Conservation (phyloP, 805 yeast species). For the Alloascoidea hylecoeti region DNA sequence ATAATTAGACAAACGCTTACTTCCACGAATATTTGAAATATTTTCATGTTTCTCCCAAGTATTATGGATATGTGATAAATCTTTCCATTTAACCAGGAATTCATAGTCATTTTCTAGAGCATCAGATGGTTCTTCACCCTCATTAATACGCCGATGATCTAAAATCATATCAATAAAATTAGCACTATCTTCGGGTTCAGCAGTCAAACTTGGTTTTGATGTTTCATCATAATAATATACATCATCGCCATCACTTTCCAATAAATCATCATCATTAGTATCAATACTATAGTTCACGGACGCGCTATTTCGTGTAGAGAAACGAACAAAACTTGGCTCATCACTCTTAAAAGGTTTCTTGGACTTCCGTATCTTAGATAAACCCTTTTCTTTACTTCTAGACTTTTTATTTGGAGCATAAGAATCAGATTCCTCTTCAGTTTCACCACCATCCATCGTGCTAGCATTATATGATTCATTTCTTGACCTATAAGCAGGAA, state of each 20-base stretch:
- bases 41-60: slow-evolving; percentile 72
- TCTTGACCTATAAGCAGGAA: neutral
- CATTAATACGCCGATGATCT: slow-evolving; percentile 32
- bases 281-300: slow-evolving; percentile 71
- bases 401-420: slow-evolving; percentile 8
- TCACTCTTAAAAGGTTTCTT: slow-evolving; percentile 5
- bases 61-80: slow-evolving; percentile 81
- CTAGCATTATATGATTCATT: slow-evolving; percentile 18
- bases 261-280: slow-evolving; percentile 37
- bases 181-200: slow-evolving; percentile 23
- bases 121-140: slow-evolving; percentile 17
- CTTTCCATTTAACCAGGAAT: slow-evolving; percentile 67
- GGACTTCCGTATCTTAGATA: slow-evolving; percentile 8
- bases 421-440: neutral
- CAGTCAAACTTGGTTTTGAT: neutral
- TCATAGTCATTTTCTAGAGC: neutral
- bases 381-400: slow-evolving; percentile 9
- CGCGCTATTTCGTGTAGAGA: slow-evolving; percentile 60
- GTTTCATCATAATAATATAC: slow-evolving; percentile 4
- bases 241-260: slow-evolving; percentile 16
- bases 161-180: slow-evolving; percentile 33
- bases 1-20: slow-evolving; percentile 81
- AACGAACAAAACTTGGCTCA: slow-evolving; percentile 44
- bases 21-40: slow-evolving; percentile 44
- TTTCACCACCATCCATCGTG: neutral